These are phyloP conservation scores for Triangularia verruculosa DNA, from an alignment of 2,329 filamentous ascomycete species.

Conservation along the genomic window DNA sequence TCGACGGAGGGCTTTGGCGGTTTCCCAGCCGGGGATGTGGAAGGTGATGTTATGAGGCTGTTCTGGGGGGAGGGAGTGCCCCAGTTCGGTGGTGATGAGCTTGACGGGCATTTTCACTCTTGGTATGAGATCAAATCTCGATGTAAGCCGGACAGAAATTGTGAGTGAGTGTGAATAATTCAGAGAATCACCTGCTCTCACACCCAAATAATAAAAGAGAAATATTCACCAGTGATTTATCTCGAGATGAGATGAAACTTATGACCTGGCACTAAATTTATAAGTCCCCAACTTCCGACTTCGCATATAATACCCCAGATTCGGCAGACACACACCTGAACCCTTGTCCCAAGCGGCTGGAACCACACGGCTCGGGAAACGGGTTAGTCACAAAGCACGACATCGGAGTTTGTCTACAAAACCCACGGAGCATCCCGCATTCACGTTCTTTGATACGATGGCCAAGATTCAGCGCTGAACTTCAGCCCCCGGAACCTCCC, in stretches of 20 bases:
- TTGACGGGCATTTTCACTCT: slow-evolving; percentile 24
- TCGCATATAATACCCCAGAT: background rate
- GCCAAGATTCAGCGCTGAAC: background rate
- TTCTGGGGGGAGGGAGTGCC: slow-evolving; percentile 46
- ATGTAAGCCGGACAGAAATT: background rate
- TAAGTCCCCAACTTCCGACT: background rate
- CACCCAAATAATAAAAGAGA: background rate
- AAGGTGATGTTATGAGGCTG: slow-evolving; percentile 46
- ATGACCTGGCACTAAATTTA: background rate
- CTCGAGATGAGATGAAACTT: background rate
- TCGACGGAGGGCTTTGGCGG: slow-evolving; percentile 42
- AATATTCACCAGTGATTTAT: background rate
- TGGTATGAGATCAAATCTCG: background rate
- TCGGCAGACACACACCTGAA: background rate
- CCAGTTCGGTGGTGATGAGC: slow-evolving; percentile 35
- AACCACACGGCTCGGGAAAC: background rate
- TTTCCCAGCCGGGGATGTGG: slow-evolving; percentile 45
- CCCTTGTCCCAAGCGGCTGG: background rate
- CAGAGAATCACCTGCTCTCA: background rate
- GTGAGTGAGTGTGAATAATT: background rate
- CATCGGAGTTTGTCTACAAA: background rate
- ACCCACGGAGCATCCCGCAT: background rate
- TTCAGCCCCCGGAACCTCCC: slow-evolving; percentile 1
- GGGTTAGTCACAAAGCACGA: background rate
- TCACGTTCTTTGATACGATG: background rate